These are phyloP conservation scores for Lasiosphaeria hispida DNA, from an alignment of 495 filamentous ascomycete species.

Conservation along the genomic window DNA sequence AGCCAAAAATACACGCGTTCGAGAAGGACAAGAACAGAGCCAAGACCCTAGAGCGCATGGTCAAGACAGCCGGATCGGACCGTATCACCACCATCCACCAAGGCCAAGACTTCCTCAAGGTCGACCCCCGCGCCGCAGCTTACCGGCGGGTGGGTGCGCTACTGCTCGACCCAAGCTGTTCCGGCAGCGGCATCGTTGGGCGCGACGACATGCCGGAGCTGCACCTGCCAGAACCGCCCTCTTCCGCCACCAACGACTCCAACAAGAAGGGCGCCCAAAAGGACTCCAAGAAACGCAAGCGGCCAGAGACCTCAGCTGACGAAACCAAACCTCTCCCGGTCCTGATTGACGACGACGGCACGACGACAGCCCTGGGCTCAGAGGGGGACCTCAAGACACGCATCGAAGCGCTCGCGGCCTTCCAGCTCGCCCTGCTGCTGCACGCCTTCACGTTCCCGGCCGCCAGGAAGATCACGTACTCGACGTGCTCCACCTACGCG, in stretches of 20 bases:
- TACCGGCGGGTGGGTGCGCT: constrained; percentile 66
- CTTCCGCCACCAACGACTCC: not conserved
- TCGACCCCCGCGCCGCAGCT: constrained; percentile 55
- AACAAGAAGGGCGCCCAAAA: not conserved
- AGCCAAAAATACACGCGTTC: constrained; percentile 58
- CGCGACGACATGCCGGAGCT: constrained; percentile 70
- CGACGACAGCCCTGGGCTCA: constrained; percentile 40
- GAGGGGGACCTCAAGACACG: constrained; percentile 51
- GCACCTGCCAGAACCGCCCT: constrained; percentile 50
- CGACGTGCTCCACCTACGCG: constrained; percentile 83
- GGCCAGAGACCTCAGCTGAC: constrained; percentile 30
- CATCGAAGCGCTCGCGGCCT: constrained; percentile 67
- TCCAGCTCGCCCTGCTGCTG: constrained; percentile 72
- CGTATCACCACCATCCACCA: constrained; percentile 60
- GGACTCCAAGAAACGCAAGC: constrained; percentile 28
- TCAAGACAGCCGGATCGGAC: constrained; percentile 68
- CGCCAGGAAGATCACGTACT: constrained; percentile 80
- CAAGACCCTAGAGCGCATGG: constrained; percentile 76
- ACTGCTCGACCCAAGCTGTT: constrained; percentile 89
- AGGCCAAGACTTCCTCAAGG: constrained; percentile 75
- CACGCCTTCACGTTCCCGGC: constrained; percentile 81
- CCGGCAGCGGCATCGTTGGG: constrained; percentile 89
- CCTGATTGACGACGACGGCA: constrained; percentile 50
- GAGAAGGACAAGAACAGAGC: constrained; percentile 68
- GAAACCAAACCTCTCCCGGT: constrained; percentile 30